Percentiles rank a stretch among this genome's conserved stretches.
Conservation (phyloP, 805 yeast genomes). For the Candida oleophila region DNA sequence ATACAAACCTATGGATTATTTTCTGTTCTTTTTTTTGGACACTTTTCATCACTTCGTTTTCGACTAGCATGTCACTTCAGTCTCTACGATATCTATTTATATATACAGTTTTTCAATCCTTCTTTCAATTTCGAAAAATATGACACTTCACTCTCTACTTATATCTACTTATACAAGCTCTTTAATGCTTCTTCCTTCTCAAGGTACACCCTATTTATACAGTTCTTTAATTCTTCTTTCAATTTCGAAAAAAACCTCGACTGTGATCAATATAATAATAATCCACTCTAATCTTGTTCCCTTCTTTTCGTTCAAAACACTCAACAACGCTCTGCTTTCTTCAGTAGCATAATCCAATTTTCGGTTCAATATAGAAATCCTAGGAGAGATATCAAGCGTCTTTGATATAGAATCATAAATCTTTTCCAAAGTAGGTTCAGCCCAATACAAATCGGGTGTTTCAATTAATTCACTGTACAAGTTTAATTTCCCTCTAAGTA, state of each 20-base stretch:
- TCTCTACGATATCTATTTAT: too few species aligned
- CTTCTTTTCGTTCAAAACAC: constrained; percentile 73
- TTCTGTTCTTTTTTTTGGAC: too few species aligned
- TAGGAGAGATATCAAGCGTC: constrained; percentile 69
- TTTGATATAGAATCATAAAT: constrained; percentile 71
- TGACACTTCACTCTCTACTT: too few species aligned
- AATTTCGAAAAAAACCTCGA: constrained; percentile 82
- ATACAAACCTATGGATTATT: too few species aligned
- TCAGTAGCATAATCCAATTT: constrained; percentile 90
- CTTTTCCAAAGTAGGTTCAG: constrained; percentile 80
- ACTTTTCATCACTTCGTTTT: too few species aligned
- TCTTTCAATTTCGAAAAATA: constrained; percentile 65
- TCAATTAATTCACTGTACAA: constrained; percentile 85
- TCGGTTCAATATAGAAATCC: constrained; percentile 77
- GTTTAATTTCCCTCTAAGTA: constrained; percentile 79
- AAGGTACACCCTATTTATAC: background rate
- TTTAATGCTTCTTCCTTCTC: too few species aligned
- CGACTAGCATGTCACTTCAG: too few species aligned
- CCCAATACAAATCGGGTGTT: constrained; percentile 92
- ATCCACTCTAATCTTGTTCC: constrained; percentile 84
- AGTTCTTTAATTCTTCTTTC: constrained; percentile 21
- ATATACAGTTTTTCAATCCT: constrained; percentile 1
- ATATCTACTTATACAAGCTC: too few species aligned
- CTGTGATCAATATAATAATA: constrained; percentile 75
- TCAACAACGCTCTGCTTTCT: constrained; percentile 74